Evolutionary conservation across 306 rosid genomes (phyloP), one percentile per base, ranked within the genome.

Genomic region (Parietaria judaica): DNA sequence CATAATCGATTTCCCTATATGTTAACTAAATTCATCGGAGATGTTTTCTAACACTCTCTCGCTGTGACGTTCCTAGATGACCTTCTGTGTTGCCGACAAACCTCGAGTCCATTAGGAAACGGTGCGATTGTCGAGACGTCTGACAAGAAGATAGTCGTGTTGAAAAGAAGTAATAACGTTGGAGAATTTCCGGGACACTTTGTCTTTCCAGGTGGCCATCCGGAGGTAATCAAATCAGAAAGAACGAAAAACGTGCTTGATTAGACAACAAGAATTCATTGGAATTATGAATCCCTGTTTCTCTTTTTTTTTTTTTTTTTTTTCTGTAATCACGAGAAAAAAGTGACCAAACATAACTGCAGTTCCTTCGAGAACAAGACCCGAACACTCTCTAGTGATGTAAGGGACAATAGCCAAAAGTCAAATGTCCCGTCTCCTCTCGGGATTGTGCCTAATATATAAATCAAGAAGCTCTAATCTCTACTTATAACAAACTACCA

Each of bases 191-290:
- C 98, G 60, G 94, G 95, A 72, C 76, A 79, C 83, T 92, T 82
- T 74, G 95, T 88, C 47, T 92, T 92, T 74, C 98, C 98, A 0
- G 96, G 98, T 60, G 98, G 98, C 66, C 98, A 92, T 76, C 96
- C 96, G 6, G 96, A 92, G 98, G 95, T 92, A 49, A 88, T 68
- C 58, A 52, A 51, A 58, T 54, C 37, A 31, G 47, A 67, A 59
- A 69, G 23, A 66, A 8, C 2, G 41, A 61, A 53, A 63, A 37
- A 6, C 39, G 15, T 56, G 49, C 55, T 11, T 11, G 11, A 11
- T 6, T 10, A 23, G 31, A 23, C 31, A 0, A 23, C 1, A 23
- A 23, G 31, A 23, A 23, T 23, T 23, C 31, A 23, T 23, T 23
- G 31, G 31, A 23, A 23, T 23, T 1, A 23, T 23, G 31, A 23